phyloP scores from a whole-genome alignment of 2,329 filamentous ascomycete species.

The Aspergillus hiratsukae region DNA sequence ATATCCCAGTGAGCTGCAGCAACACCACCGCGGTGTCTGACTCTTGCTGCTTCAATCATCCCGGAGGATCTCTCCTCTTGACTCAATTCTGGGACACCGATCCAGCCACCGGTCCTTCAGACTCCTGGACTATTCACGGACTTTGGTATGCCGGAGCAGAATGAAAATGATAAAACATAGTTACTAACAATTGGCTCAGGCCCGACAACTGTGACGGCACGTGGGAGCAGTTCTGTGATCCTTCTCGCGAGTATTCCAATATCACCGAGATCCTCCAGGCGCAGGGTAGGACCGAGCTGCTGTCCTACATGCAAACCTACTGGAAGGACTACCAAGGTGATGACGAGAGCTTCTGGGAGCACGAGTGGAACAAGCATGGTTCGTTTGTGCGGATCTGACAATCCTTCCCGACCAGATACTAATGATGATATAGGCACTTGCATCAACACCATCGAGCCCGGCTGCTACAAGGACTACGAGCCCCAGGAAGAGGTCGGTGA shows the following conservation, averaged over 20 bases:
- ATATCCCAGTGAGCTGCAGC: conserved; percentile 51
- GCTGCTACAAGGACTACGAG: conserved; percentile 57
- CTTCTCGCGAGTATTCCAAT: conserved; percentile 51
- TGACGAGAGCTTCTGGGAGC: conserved; percentile 60
- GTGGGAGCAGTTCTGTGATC: conserved; percentile 54
- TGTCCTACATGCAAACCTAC: conserved; percentile 57
- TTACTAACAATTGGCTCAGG: conserved; percentile 22
- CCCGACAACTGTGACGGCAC: conserved; percentile 54
- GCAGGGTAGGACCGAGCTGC: conserved; percentile 47
- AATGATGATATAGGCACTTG: conserved; percentile 50
- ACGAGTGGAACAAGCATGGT: conserved; percentile 68
- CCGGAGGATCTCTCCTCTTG: conserved; percentile 53
- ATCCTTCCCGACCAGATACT: not conserved
- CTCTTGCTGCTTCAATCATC: conserved; percentile 57
- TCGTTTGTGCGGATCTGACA: not conserved
- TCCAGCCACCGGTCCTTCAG: conserved; percentile 50
- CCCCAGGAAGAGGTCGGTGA: conserved; percentile 55
- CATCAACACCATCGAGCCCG: conserved; percentile 62
- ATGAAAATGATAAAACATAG: not conserved
- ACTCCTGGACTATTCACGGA: conserved; percentile 58
- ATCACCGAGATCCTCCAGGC: conserved; percentile 52
- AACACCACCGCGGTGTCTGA: conserved; percentile 48
- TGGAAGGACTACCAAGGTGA: conserved; percentile 55
- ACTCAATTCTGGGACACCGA: conserved; percentile 60
- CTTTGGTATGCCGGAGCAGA: conserved; percentile 41